Evolutionary conservation across 1,284 basidiomycete genomes (phyloP).

Genomic region (Leccinum pachyderme): DNA sequence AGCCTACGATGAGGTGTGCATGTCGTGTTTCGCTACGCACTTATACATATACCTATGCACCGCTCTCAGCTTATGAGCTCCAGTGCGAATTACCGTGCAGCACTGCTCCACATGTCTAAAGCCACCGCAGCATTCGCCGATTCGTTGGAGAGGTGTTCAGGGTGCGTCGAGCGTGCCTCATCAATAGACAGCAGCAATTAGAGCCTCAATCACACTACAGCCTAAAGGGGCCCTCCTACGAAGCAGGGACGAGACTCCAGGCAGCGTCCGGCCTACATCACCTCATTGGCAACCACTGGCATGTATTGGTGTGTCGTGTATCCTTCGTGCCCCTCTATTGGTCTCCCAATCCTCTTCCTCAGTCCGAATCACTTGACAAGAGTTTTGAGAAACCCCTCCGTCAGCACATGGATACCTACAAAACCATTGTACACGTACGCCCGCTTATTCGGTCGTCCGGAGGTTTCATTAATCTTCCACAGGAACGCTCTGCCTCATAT

Average conservation of each 20-base stretch:
- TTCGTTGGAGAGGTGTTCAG: conserved; percentile 80
- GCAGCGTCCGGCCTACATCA: conserved; percentile 90
- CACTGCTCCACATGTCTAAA: conserved; percentile 80
- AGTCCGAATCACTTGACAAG: conserved; percentile 86
- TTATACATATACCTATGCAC: conserved; percentile 18
- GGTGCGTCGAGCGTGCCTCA: conserved; percentile 45
- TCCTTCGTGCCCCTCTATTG: background rate
- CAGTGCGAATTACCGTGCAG: conserved; percentile 81
- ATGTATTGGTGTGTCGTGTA: conserved; percentile 65
- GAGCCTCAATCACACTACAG: conserved; percentile 37
- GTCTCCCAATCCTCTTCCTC: conserved; percentile 6
- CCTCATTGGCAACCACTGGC: conserved; percentile 90
- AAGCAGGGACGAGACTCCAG: conserved; percentile 73
- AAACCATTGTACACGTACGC: conserved; percentile 67
- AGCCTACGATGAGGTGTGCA: conserved; percentile 75
- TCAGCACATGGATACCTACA: conserved; percentile 82
- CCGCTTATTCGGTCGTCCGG: conserved; percentile 1
- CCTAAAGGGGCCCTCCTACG: conserved; percentile 77
- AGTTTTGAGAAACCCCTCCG: conserved; percentile 89
- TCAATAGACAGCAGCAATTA: background rate
- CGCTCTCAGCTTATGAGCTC: conserved; percentile 65
- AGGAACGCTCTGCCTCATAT: conserved; percentile 80
- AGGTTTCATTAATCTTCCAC: conserved; percentile 17
- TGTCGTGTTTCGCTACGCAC: background rate
- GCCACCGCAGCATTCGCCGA: conserved; percentile 87